These are phyloP conservation scores for Aspergillus sp. DNA, from an alignment of 2,329 filamentous ascomycete species.

Conservation along the genomic window DNA sequence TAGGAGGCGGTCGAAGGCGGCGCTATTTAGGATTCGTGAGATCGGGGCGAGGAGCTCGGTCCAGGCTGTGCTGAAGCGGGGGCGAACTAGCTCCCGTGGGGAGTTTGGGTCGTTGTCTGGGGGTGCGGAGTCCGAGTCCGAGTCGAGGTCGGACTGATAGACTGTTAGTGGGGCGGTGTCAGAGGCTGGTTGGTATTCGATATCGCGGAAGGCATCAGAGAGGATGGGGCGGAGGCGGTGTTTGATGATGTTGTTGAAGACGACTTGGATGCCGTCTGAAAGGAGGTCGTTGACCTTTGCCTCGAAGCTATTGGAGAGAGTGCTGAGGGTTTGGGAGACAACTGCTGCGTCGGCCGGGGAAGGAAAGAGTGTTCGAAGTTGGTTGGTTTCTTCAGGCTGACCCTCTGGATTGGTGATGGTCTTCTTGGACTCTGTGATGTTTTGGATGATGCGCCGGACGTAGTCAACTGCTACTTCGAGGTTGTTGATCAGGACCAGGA, in stretches of 20 bases:
- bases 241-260: conserved; percentile 86
- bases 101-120: conserved; percentile 52
- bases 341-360: conserved; percentile 72
- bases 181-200: conserved; percentile 74
- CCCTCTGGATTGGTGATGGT: conserved; percentile 16
- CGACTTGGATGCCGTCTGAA: conserved; percentile 77
- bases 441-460: conserved; percentile 76
- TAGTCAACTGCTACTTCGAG: conserved; percentile 92
- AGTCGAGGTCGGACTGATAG: conserved; percentile 43
- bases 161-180: conserved; percentile 36
- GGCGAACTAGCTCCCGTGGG: conserved; percentile 63
- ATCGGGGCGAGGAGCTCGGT: conserved; percentile 81
- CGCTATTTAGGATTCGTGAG: conserved; percentile 75
- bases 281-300: conserved; percentile 79
- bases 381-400: conserved; percentile 25
- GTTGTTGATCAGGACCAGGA: conserved; percentile 93
- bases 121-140: conserved; percentile 40
- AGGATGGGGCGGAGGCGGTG: conserved; percentile 80
- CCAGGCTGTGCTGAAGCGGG: conserved; percentile 83
- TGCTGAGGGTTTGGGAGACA: conserved; percentile 66
- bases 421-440: conserved; percentile 54
- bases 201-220: conserved; percentile 84
- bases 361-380: conserved; percentile 69
- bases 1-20: conserved; percentile 74
- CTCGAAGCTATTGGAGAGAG: conserved; percentile 70